Conservation (phyloP, 2,329 filamentous ascomycete genomes). For the Alternaria solani region DNA sequence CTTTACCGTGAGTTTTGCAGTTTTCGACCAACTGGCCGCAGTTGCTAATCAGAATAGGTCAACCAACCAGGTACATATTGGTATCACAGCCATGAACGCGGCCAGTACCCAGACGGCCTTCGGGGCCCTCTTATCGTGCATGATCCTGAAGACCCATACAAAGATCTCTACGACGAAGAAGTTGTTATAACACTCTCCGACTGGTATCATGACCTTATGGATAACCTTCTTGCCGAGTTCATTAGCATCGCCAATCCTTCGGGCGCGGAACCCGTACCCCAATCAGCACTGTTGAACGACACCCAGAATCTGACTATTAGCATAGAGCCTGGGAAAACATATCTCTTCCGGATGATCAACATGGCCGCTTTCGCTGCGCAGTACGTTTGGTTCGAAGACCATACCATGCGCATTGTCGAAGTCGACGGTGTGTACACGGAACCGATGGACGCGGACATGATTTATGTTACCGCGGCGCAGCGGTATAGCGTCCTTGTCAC, state of each 20-base stretch:
- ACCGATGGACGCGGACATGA: slow-evolving; percentile 64
- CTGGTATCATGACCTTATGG: slow-evolving; percentile 72
- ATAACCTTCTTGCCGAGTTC: slow-evolving; percentile 50
- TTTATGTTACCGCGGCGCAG: slow-evolving; percentile 75
- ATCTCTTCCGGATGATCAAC: slow-evolving; percentile 74
- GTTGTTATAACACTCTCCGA: slow-evolving; percentile 74
- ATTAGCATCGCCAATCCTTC: slow-evolving; percentile 64
- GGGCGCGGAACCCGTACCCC: slow-evolving; percentile 71
- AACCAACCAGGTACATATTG: slow-evolving; percentile 65
- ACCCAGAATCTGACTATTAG: slow-evolving; percentile 56
- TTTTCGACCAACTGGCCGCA: not conserved
- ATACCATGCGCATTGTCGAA: slow-evolving; percentile 71
- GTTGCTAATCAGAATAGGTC: slow-evolving; percentile 56
- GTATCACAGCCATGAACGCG: slow-evolving; percentile 72
- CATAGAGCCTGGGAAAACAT: slow-evolving; percentile 63
- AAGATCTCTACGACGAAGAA: slow-evolving; percentile 66
- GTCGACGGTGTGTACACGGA: slow-evolving; percentile 74
- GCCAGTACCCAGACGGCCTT: slow-evolving; percentile 73
- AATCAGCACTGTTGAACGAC: slow-evolving; percentile 72
- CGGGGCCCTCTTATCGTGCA: slow-evolving; percentile 73
- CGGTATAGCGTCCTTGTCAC: slow-evolving; percentile 73
- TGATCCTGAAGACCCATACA: slow-evolving; percentile 61
- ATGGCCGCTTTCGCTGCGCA: slow-evolving; percentile 75
- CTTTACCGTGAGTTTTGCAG: slow-evolving; percentile 35
- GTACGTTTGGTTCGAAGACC: slow-evolving; percentile 74